Conservation (phyloP, 257 asterid species). For the Lavandula angustifolia region DNA sequence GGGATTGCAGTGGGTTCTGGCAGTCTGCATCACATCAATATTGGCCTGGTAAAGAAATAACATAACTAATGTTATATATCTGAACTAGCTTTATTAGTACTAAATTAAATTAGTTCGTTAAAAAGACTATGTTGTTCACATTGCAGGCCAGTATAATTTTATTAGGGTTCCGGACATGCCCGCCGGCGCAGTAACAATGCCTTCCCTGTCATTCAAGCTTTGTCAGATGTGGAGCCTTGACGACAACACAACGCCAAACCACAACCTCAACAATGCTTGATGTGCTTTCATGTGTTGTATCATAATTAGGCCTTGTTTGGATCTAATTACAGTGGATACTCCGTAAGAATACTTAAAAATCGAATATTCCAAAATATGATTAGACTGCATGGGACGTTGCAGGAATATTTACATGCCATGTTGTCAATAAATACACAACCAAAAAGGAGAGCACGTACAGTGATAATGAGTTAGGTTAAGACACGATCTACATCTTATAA, state of each 20-base stretch:
- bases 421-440: slow-evolving; percentile 16
- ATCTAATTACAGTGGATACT: background rate
- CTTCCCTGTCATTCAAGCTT: slow-evolving; percentile 47
- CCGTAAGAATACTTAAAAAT: too few species aligned
- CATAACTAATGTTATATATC: too few species aligned
- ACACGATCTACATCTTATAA: background rate
- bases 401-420: slow-evolving; percentile 8
- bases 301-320: background rate
- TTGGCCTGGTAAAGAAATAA: slow-evolving; percentile 63
- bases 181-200: slow-evolving; percentile 37
- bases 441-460: background rate
- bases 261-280: slow-evolving; percentile 36
- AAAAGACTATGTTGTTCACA: background rate
- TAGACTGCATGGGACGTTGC: background rate
- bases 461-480: slow-evolving; percentile 1
- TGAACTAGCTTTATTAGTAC: too few species aligned
- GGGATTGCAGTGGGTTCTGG: slow-evolving; percentile 91
- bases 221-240: slow-evolving; percentile 48
- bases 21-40: slow-evolving; percentile 88
- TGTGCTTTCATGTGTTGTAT: background rate
- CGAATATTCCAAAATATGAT: too few species aligned
- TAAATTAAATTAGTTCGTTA: background rate
- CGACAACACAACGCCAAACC: slow-evolving; percentile 25
- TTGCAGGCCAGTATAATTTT: slow-evolving; percentile 61
- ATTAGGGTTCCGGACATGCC: slow-evolving; percentile 62